Evolutionary conservation across 2,329 filamentous ascomycete genomes (phyloP), one percentile per base, ranked within the genome.

Genomic region (Thermomyces lanuginosus): DNA sequence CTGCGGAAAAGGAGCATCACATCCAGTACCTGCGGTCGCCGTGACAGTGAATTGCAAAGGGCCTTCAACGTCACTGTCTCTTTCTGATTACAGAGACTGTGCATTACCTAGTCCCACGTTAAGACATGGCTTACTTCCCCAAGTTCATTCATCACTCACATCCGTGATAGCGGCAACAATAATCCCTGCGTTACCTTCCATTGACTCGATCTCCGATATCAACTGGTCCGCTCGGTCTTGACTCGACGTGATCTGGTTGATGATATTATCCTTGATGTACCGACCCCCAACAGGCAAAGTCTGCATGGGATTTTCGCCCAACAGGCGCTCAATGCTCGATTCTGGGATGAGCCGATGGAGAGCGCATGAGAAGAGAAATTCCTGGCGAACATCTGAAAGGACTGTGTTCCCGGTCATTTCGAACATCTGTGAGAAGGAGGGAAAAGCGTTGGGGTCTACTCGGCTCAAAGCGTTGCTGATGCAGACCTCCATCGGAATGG

Each of bases 321-420:
- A 58, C 6, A 98, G 66, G 3, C 69, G 68, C 44, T 86, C 74
- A 9, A 92, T 79, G 26, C 76, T 78, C 17, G 71, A 64, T 36
- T 83, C 73, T 0, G 74, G 69, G 13, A 95, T 73, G n/a, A 98
- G 60, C 1, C 74, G 72, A 48, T 95, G 84, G 20, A 93, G 63
- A 29, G 80, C 81, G 46, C 89, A 98, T 1, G 86, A 75, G 36
- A 91, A 89, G 21, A 92, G 69, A 38, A 95, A 95, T 34, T 93
- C 61, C 55, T 77, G 78, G 14, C 75, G 68, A 15, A 80, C 81
- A 33, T 73, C 67, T 15, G 71, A 68, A 2, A 77, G 57, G 19
- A 66, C 61, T 28, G 65, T 67, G 28, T 64, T 69, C 8, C 56
- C 56, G 56, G 46, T 62, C 61, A 70, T 68, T 27, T 69, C 63